Base-by-base conservation (phyloP, 192 early-diverging fungal genomes). In the Linnemannia schmuckeri region DNA sequence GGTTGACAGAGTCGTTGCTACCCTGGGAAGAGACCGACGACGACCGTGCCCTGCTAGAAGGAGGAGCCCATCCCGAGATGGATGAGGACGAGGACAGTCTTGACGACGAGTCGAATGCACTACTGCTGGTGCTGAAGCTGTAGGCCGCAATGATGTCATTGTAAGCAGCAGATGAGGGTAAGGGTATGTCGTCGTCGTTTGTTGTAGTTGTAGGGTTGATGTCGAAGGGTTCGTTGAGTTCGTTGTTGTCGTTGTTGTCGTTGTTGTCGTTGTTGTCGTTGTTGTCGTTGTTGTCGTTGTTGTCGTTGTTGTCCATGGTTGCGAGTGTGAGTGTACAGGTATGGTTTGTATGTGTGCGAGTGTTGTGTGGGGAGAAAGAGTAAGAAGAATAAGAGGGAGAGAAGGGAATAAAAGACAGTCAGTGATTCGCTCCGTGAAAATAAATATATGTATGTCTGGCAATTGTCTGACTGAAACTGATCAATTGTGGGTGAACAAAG, bases 1-100 rank as follows among this genome's bases (percentile, higher is more conserved):
- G 71, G 79, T 86, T 86, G 27, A 86, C 84, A 17, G 84, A 86
- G 63, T 63, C 84, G 37, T 72, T 86, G 47, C 84, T 86, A 2
- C 74, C 75, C 6, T 86, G 78, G 4, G 84, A 86, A 24, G 74
- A 77, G 40, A 80, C 79, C 0, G 84, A 86, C 13, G 84, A 72
- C 20, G 84, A 81, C 49, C 84, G 84, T 77, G 78, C 84, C 10
- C 84, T 70, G 61, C 18, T 52, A 5, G 49, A 52, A 20, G 49
- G 49, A n/a, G 82, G 77, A 15, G 84, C 79, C 84, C 84, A 86
- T 33, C 74, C 78, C 10, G 75, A 74, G 69, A 86, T 77, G 33
- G 84, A 80, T 8, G 84, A 86, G 15, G 77, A 79, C 10, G 57
- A 75, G 4, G 84, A 86, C 42, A 79, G 80, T 30, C 75, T 75